A percentile compares a stretch with the other conserved stretches of the same genome.
Evolutionary conservation across 345 rosid species (phyloP).

Genomic region (Citropsis articulata): DNA sequence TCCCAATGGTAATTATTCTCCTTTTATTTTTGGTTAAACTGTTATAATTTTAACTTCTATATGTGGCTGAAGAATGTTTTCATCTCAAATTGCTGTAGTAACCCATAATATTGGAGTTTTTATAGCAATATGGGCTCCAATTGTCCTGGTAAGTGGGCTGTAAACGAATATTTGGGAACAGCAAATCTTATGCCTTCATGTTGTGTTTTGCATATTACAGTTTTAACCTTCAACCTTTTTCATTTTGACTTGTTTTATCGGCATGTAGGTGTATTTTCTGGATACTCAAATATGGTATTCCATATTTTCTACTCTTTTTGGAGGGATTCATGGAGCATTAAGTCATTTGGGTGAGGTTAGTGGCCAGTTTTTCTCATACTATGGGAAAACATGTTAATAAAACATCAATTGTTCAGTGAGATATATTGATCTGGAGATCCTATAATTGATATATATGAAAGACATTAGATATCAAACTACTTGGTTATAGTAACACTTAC

Average conservation of each 20-base stretch:
- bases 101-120: conserved; percentile 79
- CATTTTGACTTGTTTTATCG: conserved; percentile 19
- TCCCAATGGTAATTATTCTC: conserved; percentile 53
- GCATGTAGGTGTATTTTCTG: conserved; percentile 80
- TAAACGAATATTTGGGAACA: conserved; percentile 11
- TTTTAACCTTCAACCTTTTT: not conserved
- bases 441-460: too few relatives aligned
- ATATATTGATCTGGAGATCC: too few relatives aligned
- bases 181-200: conserved; percentile 13
- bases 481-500: too few relatives aligned
- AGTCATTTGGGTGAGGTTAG: conserved; percentile 97
- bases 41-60: not conserved
- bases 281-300: conserved; percentile 99
- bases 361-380: conserved; percentile 17
- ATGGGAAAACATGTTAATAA: not conserved
- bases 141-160: conserved; percentile 67
- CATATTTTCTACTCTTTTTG: conserved; percentile 90
- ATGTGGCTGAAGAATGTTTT: conserved; percentile 17
- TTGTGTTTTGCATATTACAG: not conserved
- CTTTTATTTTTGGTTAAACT: not conserved
- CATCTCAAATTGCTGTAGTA: conserved; percentile 42
- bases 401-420: not conserved
- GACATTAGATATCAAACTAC: not conserved
- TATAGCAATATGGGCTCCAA: conserved; percentile 92
- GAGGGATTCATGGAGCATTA: conserved; percentile 94